Percentiles rank a stretch among this genome's conserved stretches.
Conservation (phyloP, 1,139 yeast species). For the Kodamaea suecica region DNA sequence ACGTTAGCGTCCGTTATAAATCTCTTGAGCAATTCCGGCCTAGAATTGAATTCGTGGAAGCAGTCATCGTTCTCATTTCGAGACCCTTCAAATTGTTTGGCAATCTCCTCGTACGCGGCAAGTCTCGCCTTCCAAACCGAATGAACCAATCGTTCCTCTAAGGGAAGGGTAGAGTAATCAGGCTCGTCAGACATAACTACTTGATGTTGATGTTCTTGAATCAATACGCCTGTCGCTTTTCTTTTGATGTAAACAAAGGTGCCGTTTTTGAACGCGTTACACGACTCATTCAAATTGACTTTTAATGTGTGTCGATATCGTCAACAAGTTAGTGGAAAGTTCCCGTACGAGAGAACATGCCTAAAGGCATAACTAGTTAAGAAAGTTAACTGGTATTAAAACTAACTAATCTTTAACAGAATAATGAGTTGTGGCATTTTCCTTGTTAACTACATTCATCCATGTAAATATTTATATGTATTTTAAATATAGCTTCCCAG, state of each 20-base stretch:
- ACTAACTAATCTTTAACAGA: too few relatives aligned
- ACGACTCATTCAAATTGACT: background rate
- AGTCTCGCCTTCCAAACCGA: conserved; percentile 90
- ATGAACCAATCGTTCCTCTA: conserved; percentile 65
- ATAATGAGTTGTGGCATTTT: too few relatives aligned
- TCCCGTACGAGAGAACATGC: too few relatives aligned
- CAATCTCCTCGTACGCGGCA: conserved; percentile 72
- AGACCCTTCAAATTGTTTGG: conserved; percentile 50
- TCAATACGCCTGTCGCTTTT: background rate
- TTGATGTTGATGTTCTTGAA: background rate
- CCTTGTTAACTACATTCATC: too few relatives aligned
- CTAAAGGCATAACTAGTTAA: too few relatives aligned
- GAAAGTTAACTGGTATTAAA: too few relatives aligned
- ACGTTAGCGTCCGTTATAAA: conserved; percentile 78
- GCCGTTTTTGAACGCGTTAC: conserved; percentile 1
- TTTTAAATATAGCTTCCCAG: too few relatives aligned
- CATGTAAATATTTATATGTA: too few relatives aligned
- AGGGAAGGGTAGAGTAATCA: conserved; percentile 61
- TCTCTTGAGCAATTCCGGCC: conserved; percentile 48
- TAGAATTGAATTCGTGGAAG: conserved; percentile 49
- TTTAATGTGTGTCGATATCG: too few relatives aligned
- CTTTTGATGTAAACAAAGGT: conserved; percentile 11
- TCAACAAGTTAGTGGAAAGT: too few relatives aligned
- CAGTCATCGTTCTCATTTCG: conserved; percentile 55
- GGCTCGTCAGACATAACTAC: conserved; percentile 39